A percentile compares a stretch with the other conserved stretches of the same genome.
phyloP scores from a whole-genome alignment of 495 filamentous ascomycete species.

The Usnea hakonensis region DNA sequence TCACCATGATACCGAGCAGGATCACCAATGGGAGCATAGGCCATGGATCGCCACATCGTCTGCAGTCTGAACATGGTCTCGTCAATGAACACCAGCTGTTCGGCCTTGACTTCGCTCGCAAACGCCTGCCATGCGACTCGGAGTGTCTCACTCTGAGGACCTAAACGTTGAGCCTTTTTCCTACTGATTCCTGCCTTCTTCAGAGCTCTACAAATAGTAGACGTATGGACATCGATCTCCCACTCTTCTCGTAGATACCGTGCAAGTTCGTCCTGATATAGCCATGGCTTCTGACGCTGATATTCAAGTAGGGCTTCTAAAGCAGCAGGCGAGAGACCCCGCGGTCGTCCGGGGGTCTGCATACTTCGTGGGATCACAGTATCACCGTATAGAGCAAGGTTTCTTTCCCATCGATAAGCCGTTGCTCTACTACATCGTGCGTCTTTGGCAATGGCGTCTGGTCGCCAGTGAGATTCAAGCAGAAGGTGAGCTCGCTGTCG shows the following conservation, averaged over 20 bases:
- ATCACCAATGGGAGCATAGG: too few species aligned
- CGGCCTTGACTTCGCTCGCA: too few species aligned
- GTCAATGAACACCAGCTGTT: too few species aligned
- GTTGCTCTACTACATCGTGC: not conserved
- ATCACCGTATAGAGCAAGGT: not conserved
- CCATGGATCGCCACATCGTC: too few species aligned
- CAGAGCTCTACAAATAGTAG: not conserved
- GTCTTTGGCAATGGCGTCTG: too few species aligned
- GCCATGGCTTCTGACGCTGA: not conserved
- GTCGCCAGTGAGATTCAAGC: not conserved
- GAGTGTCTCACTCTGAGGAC: too few species aligned
- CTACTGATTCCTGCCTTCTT: too few species aligned
- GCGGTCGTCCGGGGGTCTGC: not conserved
- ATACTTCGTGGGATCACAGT: not conserved
- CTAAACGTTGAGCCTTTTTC: too few species aligned
- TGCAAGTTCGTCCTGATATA: not conserved
- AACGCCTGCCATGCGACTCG: too few species aligned
- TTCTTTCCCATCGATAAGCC: not conserved
- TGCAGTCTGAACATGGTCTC: too few species aligned
- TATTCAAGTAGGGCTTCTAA: not conserved
- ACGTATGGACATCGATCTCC: not conserved
- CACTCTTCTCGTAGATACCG: not conserved
- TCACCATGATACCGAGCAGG: too few species aligned
- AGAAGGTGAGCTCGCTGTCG: not conserved
- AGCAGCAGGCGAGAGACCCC: not conserved